A percentile compares a stretch with the other conserved stretches of the same genome.
These are phyloP conservation scores for Pyricularia sp. DNA, from an alignment of 2,329 filamentous ascomycete species.

Conservation along the genomic window DNA sequence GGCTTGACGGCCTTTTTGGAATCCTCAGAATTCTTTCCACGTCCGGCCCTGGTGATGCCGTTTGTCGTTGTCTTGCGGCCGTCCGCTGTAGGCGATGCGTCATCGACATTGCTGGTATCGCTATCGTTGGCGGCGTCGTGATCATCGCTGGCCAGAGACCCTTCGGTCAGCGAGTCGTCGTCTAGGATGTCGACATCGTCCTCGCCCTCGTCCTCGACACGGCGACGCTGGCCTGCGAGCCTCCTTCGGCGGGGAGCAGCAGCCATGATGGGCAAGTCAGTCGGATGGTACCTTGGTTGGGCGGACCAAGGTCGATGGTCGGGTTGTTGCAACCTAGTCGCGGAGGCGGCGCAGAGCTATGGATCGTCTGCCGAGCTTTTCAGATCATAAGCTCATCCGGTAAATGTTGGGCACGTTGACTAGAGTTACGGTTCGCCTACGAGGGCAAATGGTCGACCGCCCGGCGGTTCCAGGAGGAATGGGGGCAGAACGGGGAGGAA, in stretches of 20 bases:
- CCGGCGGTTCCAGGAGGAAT: constrained; percentile 4
- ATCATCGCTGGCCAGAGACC: constrained; percentile 53
- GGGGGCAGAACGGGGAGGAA: background rate
- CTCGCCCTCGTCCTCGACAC: constrained; percentile 62
- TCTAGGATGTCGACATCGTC: constrained; percentile 45
- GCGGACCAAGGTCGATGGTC: background rate
- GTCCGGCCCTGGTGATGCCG: constrained; percentile 25
- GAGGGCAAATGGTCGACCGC: constrained; percentile 3
- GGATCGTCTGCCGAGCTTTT: background rate
- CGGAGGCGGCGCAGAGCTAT: constrained; percentile 1
- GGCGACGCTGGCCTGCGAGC: constrained; percentile 57
- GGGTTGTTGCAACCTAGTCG: background rate
- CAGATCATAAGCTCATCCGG: constrained; percentile 2
- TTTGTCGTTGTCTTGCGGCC: constrained; percentile 30
- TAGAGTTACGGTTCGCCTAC: background rate
- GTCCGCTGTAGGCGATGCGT: constrained; percentile 40
- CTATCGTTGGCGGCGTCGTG: constrained; percentile 50
- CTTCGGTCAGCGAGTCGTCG: constrained; percentile 58
- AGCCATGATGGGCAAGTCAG: constrained; percentile 15
- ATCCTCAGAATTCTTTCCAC: constrained; percentile 13
- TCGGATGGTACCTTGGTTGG: background rate
- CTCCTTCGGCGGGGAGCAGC: constrained; percentile 48
- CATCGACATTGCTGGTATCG: constrained; percentile 54
- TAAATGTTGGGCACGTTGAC: background rate
- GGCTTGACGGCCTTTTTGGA: constrained; percentile 24